Percentiles rank a stretch among this genome's conserved stretches.
These are phyloP conservation scores for Umbelopsis vinacea DNA, from an alignment of 192 early-diverging fungal genomes.

Conservation along the genomic window DNA sequence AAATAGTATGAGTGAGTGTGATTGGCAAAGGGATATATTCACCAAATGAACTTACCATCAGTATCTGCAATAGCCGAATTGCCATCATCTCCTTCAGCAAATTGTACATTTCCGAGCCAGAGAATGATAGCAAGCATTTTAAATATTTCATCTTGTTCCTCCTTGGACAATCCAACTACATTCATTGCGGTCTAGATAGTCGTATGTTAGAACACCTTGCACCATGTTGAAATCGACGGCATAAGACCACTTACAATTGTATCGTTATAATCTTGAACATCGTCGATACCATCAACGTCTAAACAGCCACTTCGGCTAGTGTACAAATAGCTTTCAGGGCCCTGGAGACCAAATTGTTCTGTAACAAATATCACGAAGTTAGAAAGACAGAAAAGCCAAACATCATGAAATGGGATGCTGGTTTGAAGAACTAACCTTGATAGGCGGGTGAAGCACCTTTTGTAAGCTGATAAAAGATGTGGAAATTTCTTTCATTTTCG, in stretches of 20 bases:
- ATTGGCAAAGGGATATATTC: neutral
- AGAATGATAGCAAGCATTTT: conserved; percentile 92
- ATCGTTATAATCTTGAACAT: conserved; percentile 82
- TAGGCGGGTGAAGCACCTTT: conserved; percentile 79
- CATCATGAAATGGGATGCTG: neutral
- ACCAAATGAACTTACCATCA: conserved; percentile 49
- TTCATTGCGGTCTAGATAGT: conserved; percentile 77
- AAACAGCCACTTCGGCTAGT: conserved; percentile 76
- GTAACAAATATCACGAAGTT: neutral
- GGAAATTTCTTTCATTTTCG: conserved; percentile 95
- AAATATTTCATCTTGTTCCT: conserved; percentile 87
- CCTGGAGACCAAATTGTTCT: conserved; percentile 71
- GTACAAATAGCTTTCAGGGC: conserved; percentile 79
- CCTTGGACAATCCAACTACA: conserved; percentile 82
- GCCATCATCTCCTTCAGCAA: conserved; percentile 82
- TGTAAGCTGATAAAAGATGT: conserved; percentile 93
- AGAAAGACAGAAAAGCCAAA: neutral
- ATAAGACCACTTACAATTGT: conserved; percentile 63
- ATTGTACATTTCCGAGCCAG: conserved; percentile 95
- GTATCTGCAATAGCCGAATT: conserved; percentile 64
- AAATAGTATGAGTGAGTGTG: neutral
- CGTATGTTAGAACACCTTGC: no score
- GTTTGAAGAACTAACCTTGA: conserved; percentile 50
- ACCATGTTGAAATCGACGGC: no score
- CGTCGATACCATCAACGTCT: conserved; percentile 92